Evolutionary conservation across 768 basidiomycete genomes (phyloP).

Genomic region (Termitomyces sp.): DNA sequence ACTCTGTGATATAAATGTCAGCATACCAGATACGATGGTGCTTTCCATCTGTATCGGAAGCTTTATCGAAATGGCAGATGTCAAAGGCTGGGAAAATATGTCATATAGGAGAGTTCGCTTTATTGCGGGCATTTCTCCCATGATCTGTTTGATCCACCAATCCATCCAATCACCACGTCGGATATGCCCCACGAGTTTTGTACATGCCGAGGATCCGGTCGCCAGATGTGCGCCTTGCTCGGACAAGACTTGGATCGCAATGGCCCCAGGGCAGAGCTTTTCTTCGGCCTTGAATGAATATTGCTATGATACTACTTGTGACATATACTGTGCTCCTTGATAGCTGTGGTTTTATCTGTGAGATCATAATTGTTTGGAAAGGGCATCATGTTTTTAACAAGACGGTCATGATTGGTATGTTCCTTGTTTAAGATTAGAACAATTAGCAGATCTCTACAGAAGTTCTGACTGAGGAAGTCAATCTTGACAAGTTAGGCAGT

Average conservation of each 20-base stretch:
- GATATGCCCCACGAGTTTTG: not conserved
- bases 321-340: not conserved
- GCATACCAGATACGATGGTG: too few species aligned
- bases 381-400: not conserved
- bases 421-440: not conserved
- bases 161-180: not conserved
- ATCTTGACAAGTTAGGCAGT: not conserved
- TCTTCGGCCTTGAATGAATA: not conserved
- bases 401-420: not conserved
- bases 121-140: not conserved
- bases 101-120: not conserved
- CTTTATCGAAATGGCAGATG: not conserved
- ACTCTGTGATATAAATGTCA: not conserved
- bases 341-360: not conserved
- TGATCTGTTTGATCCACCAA: not conserved
- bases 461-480: not conserved
- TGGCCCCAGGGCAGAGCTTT: not conserved
- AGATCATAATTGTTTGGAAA: not conserved
- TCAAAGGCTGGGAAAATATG: not conserved
- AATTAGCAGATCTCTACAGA: not conserved
- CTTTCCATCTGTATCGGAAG: not conserved
- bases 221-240: not conserved
- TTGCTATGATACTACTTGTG: not conserved
- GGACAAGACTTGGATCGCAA: not conserved
- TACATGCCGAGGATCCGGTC: slow-evolving; percentile 8